A percentile compares a stretch with the other conserved stretches of the same genome.
Conservation (phyloP, 169 alveolate species). For the Theileria luwenshuni region DNA sequence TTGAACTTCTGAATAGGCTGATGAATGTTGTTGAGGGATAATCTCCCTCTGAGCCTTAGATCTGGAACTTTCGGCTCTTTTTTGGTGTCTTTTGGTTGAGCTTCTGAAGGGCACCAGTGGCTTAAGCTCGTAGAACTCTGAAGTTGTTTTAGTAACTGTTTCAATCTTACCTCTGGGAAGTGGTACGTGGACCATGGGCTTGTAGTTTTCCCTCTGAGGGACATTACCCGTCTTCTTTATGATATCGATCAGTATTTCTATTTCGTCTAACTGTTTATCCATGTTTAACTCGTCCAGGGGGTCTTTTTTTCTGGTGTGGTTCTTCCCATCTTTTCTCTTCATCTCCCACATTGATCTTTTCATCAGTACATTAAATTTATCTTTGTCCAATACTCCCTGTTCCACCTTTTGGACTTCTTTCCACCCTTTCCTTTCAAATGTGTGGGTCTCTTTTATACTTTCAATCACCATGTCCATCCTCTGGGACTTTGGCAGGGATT, state of each 20-base stretch:
- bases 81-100: not conserved
- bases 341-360: not conserved
- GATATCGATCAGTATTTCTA: slow-evolving; percentile 8
- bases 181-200: slow-evolving; percentile 16
- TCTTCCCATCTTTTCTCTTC: not conserved
- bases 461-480: slow-evolving; percentile 11
- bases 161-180: slow-evolving; percentile 18
- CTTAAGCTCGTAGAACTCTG: slow-evolving; percentile 14
- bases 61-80: not conserved
- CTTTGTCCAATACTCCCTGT: not conserved
- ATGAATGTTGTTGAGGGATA: too few species aligned
- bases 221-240: slow-evolving; percentile 2
- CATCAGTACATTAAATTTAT: slow-evolving; percentile 5
- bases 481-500: not conserved
- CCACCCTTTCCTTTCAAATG: not conserved
- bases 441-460: not conserved
- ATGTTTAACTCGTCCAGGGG: not conserved
- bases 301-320: not conserved
- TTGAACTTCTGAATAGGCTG: too few species aligned
- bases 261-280: not conserved
- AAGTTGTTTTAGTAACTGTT: not conserved
- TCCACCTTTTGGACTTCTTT: not conserved
- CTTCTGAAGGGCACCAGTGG: slow-evolving; percentile 8
- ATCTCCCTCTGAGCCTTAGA: not conserved
- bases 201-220: not conserved